phyloP scores from a whole-genome alignment of 805 yeast species.

The Ogataea allantospora region DNA sequence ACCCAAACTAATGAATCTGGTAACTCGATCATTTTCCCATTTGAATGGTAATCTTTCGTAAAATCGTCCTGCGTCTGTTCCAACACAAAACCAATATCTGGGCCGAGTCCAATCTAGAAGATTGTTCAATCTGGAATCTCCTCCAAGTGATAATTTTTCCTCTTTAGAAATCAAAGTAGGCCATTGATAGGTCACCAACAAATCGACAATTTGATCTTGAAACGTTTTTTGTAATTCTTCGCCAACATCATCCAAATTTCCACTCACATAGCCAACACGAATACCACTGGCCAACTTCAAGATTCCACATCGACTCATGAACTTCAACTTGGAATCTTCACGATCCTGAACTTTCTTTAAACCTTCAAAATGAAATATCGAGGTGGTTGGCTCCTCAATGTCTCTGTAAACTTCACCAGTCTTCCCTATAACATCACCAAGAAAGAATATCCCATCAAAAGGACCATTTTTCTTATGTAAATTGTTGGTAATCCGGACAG shows the following conservation, averaged over 20 bases:
- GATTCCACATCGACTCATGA: constrained; percentile 37
- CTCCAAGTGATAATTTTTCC: constrained; percentile 43
- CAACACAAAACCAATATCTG: constrained; percentile 63
- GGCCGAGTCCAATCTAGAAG: constrained; percentile 50
- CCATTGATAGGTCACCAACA: constrained; percentile 62
- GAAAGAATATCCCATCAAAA: constrained; percentile 51
- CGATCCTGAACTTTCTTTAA: background rate
- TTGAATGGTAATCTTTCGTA: constrained; percentile 56
- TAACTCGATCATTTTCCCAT: constrained; percentile 47
- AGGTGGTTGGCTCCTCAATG: constrained; percentile 19
- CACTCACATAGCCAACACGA: constrained; percentile 45
- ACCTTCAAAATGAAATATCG: constrained; percentile 31
- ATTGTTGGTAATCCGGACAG: constrained; percentile 43
- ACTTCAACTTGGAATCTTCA: constrained; percentile 30
- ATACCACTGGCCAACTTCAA: constrained; percentile 44
- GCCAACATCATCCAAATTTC: constrained; percentile 31
- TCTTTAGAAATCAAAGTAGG: constrained; percentile 49
- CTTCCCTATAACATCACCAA: constrained; percentile 44
- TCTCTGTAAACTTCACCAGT: constrained; percentile 7
- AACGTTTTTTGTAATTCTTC: constrained; percentile 20
- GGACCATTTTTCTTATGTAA: constrained; percentile 64
- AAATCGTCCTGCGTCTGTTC: constrained; percentile 46
- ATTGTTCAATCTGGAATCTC: constrained; percentile 45
- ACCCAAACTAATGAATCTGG: constrained; percentile 67
- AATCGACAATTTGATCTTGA: constrained; percentile 40